Conservation (phyloP, 495 filamentous ascomycete genomes). For the Daldinia grandis region DNA sequence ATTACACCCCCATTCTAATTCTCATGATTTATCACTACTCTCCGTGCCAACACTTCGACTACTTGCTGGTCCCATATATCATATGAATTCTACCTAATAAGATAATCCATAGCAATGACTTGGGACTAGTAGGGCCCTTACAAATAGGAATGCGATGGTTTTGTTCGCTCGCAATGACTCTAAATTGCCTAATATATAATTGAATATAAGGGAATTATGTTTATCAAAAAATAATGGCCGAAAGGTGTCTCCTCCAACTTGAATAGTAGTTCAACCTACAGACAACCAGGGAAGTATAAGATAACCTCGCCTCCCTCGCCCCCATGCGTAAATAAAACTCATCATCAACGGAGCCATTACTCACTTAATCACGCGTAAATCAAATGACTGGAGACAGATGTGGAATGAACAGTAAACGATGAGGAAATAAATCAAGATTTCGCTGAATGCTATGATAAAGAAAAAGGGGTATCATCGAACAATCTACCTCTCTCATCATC, state of each 20-base stretch:
- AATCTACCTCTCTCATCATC: slow-evolving; percentile 32
- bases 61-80: too few relatives aligned
- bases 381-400: background rate
- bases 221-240: background rate
- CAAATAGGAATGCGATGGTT: background rate
- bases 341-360: background rate
- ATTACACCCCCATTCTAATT: background rate
- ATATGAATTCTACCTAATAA: too few relatives aligned
- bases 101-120: background rate
- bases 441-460: slow-evolving; percentile 26
- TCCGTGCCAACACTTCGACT: too few relatives aligned
- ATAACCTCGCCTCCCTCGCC: background rate
- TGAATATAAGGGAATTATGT: background rate
- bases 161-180: background rate
- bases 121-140: background rate
- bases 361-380: background rate
- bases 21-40: background rate
- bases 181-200: background rate
- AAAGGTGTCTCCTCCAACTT: background rate
- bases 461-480: slow-evolving; percentile 34
- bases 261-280: background rate
- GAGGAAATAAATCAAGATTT: slow-evolving; percentile 17
- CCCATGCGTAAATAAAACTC: background rate
- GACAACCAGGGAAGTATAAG: background rate
- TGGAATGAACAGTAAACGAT: background rate